Evolutionary conservation across 345 rosid genomes (phyloP).

Genomic region (Crucihimalaya himalaica): DNA sequence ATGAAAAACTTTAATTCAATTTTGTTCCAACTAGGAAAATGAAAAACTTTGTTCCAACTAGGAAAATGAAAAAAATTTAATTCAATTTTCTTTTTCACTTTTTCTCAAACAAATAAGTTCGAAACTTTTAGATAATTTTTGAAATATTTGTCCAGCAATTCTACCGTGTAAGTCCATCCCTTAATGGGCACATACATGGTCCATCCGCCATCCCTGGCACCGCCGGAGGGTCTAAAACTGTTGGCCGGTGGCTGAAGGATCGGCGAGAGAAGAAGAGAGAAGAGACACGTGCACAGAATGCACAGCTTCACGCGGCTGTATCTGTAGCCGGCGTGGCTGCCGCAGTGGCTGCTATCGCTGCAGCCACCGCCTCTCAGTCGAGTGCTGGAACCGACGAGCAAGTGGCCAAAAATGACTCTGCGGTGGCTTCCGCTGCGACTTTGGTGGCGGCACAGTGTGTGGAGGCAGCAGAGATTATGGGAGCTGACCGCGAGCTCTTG

Average conservation of each 20-base stretch:
- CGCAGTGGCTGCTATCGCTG: conserved; percentile 77
- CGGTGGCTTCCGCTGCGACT: conserved; percentile 81
- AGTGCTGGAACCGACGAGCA: conserved; percentile 67
- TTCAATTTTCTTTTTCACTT: too few species aligned
- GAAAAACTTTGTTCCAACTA: neutral
- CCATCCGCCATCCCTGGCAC: conserved; percentile 38
- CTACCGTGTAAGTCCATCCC: conserved; percentile 54
- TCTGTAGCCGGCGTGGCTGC: conserved; percentile 84
- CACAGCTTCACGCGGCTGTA: conserved; percentile 79
- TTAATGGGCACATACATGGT: conserved; percentile 32
- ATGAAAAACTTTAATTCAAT: too few species aligned
- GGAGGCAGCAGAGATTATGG: conserved; percentile 81
- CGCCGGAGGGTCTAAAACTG: conserved; percentile 60
- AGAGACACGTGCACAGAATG: conserved; percentile 72
- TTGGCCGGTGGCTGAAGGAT: conserved; percentile 82
- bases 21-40: neutral
- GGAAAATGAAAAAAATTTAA: neutral
- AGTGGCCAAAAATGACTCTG: conserved; percentile 69
- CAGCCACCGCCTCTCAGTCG: conserved; percentile 68
- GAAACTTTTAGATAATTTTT: neutral
- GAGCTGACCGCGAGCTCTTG: conserved; percentile 81
- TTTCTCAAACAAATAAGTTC: too few species aligned
- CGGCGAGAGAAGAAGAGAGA: conserved; percentile 84
- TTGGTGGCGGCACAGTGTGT: conserved; percentile 82
- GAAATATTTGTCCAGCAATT: conserved; percentile 49